A percentile compares a stretch with the other conserved stretches of the same genome.
phyloP scores from a whole-genome alignment of 2,329 filamentous ascomycete genomes.

The Mariannaea elegans region DNA sequence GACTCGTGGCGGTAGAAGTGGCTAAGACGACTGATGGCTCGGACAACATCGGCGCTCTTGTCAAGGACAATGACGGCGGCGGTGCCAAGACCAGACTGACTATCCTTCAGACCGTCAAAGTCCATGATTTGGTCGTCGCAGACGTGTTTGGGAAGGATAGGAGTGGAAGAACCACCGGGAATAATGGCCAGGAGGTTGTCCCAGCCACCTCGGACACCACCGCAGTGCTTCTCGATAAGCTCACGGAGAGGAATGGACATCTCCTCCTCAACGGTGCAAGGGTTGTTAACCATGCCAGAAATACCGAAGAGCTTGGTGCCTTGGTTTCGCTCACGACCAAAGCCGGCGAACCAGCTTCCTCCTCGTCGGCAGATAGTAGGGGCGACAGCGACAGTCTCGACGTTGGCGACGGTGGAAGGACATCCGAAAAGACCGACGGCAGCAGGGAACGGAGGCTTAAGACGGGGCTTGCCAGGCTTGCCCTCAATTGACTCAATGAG shows the following conservation, averaged over 20 bases:
- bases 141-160: slow-evolving; percentile 87
- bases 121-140: slow-evolving; percentile 99
- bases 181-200: slow-evolving; percentile 97
- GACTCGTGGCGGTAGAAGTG: slow-evolving; percentile 99
- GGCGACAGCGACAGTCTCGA: slow-evolving; percentile 94
- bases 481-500: slow-evolving; percentile 98
- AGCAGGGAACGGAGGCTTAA: slow-evolving; percentile 98
- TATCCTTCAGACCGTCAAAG: slow-evolving; percentile 98
- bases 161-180: slow-evolving; percentile 95
- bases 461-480: slow-evolving; percentile 96
- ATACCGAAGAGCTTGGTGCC: slow-evolving; percentile 99
- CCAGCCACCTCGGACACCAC: slow-evolving; percentile 95
- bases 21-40: slow-evolving; percentile 89
- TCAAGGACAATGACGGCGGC: slow-evolving; percentile 99
- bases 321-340: slow-evolving; percentile 94
- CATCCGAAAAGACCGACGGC: slow-evolving; percentile 98
- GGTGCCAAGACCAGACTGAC: slow-evolving; percentile 94
- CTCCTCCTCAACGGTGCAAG: slow-evolving; percentile 97
- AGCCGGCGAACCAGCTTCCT: slow-evolving; percentile 89
- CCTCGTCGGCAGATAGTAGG: slow-evolving; percentile 96
- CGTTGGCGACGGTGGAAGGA: slow-evolving; percentile 97
- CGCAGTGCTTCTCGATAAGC: slow-evolving; percentile 98
- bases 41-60: slow-evolving; percentile 95
- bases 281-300: slow-evolving; percentile 98
- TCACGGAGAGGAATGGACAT: slow-evolving; percentile 98